Percentiles rank a stretch among this genome's conserved stretches.
Evolutionary conservation across 306 rosid genomes (phyloP).

Genomic region (Prunus salicina): DNA sequence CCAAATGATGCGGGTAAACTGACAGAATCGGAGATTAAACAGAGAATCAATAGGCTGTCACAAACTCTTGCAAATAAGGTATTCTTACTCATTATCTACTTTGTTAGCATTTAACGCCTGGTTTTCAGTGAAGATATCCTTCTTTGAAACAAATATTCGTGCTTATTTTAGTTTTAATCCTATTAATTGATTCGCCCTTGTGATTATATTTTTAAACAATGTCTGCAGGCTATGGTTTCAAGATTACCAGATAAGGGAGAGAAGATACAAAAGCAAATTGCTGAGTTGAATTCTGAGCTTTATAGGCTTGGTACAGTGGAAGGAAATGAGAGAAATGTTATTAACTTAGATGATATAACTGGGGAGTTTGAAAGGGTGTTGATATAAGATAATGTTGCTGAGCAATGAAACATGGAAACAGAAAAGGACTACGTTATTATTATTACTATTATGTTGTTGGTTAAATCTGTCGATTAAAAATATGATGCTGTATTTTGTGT

Average conservation of each 20-base stretch:
- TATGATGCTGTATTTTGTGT: neutral
- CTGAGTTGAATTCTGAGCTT: conserved; percentile 51
- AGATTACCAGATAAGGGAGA: conserved; percentile 79
- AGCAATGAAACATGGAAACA: neutral
- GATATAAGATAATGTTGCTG: conserved; percentile 30
- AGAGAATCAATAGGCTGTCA: conserved; percentile 57
- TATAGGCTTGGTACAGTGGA: conserved; percentile 26
- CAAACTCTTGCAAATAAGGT: conserved; percentile 66
- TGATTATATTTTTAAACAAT: neutral
- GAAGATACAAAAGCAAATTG: conserved; percentile 52
- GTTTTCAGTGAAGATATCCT: neutral
- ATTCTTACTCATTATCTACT: conserved; percentile 10
- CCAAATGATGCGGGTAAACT: conserved; percentile 47
- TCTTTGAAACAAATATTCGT: neutral
- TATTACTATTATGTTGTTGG: neutral
- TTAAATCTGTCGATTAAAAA: neutral
- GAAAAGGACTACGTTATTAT: neutral
- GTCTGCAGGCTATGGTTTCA: conserved; percentile 57
- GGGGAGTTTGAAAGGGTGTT: conserved; percentile 46
- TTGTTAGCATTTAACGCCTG: neutral
- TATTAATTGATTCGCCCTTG: neutral
- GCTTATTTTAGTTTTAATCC: neutral
- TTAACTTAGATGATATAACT: conserved; percentile 57
- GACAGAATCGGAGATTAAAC: conserved; percentile 60
- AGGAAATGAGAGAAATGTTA: conserved; percentile 26